phyloP scores from a whole-genome alignment of 164 flowering plant species.

The Chimonanthus salicifolius region DNA sequence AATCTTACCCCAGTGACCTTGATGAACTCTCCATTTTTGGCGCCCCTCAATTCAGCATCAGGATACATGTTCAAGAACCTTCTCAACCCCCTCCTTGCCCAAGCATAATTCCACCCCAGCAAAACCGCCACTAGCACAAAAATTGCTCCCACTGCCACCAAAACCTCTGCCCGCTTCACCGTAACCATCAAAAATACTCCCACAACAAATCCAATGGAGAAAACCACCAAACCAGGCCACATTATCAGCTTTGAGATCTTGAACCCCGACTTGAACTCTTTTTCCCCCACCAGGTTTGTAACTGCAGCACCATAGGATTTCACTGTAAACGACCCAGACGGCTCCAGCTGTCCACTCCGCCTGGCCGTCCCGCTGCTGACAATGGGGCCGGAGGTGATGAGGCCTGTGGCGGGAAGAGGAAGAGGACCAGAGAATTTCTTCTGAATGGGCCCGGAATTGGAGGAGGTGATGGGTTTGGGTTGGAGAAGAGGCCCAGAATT shows the following conservation, averaged over 20 bases:
- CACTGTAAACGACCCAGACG: constrained; percentile 18
- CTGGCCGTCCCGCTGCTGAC: constrained; percentile 19
- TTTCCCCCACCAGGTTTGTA: constrained; percentile 56
- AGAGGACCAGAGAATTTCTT: constrained; percentile 29
- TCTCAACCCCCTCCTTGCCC: constrained; percentile 52
- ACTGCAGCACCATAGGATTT: constrained; percentile 72
- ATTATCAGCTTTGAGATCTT: constrained; percentile 53
- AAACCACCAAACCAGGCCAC: constrained; percentile 62
- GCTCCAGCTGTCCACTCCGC: constrained; percentile 23
- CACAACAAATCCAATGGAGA: constrained; percentile 57
- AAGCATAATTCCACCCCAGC: constrained; percentile 55
- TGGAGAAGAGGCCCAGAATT: constrained; percentile 26
- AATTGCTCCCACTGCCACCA: constrained; percentile 53
- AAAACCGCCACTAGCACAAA: constrained; percentile 34
- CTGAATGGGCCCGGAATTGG: constrained; percentile 33
- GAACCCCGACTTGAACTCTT: constrained; percentile 42
- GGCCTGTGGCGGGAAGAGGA: constrained; percentile 30
- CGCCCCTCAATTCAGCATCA: constrained; percentile 90
- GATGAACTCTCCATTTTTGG: constrained; percentile 81
- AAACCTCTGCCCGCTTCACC: constrained; percentile 61
- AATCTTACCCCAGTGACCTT: constrained; percentile 94
- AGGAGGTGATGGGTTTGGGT: background rate
- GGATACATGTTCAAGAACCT: constrained; percentile 57
- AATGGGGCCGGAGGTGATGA: constrained; percentile 41
- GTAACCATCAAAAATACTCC: constrained; percentile 81